Evolutionary conservation across 192 early-diverging fungal genomes (phyloP).

Genomic region (Cetraspora pellucida): DNA sequence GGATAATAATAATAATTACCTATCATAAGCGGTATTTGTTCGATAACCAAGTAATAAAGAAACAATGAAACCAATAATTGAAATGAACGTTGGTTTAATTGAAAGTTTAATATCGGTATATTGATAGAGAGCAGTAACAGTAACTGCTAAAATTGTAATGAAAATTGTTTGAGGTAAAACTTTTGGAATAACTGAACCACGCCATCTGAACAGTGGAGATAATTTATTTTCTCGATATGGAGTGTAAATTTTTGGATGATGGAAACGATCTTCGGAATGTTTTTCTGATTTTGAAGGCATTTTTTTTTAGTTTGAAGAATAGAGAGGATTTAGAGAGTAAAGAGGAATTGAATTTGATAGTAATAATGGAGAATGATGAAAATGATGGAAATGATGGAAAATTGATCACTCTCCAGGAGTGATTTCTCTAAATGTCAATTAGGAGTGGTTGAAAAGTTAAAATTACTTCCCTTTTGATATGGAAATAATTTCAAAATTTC

Average conservation of each 20-base stretch:
- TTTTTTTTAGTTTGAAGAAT: too few species aligned
- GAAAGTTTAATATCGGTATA: not conserved
- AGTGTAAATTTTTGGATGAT: not conserved
- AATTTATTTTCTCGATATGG: not conserved
- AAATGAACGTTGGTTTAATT: slow-evolving; percentile 6
- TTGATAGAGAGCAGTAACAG: not conserved
- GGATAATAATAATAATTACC: not conserved
- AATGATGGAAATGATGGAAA: too few species aligned
- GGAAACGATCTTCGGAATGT: not conserved
- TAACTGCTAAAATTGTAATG: not conserved
- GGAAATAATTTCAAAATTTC: too few species aligned
- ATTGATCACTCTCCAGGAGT: too few species aligned
- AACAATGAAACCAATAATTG: slow-evolving; percentile 10
- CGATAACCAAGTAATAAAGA: slow-evolving; percentile 25
- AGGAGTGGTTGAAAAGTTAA: too few species aligned
- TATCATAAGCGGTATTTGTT: slow-evolving; percentile 34
- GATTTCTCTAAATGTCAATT: too few species aligned
- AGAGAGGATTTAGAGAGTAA: too few species aligned
- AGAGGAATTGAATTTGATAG: too few species aligned
- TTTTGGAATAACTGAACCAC: slow-evolving; percentile 12
- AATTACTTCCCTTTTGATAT: too few species aligned
- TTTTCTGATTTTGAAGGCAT: not conserved
- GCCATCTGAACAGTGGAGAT: not conserved
- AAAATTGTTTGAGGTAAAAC: not conserved
- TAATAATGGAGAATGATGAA: too few species aligned